Base-by-base conservation (phyloP, 23 red algal species). In the Gracilaria gracilis region DNA sequence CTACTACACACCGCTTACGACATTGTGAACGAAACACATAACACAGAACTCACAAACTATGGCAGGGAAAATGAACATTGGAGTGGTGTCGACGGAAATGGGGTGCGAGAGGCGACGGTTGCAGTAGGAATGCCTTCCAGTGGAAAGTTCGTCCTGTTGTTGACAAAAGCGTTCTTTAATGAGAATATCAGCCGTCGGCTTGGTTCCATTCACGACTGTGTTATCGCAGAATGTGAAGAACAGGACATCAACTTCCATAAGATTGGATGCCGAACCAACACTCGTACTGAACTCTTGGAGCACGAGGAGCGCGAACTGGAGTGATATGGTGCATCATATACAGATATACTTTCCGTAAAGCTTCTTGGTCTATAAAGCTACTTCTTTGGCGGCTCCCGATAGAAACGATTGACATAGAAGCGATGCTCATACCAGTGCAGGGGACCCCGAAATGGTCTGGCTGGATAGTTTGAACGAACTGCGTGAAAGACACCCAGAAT, bases 371-470 rank as follows among this genome's bases (percentile, higher is more conserved):
- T 62, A 62, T 55, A 55, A 55, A 55, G 51, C 51, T 55, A 62
- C 27, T 62, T 62, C 27, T 31, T 62, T 29, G 59, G 23, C 13
- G 23, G 59, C 5, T 62, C 24, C 24, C 59, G 59, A 9, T 29
- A 62, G 27, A 62, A 62, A 62, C 59, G 59, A 62, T 62, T 62
- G 24, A 62, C 59, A 14, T 62, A 62, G 59, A 62, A 62, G 5
- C 24, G 59, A 14, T 62, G 59, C 59, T 62, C 24, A 62, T 62
- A 62, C 59, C 59, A 62, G 27, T 62, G 59, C 8, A 9, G 24
- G 2, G 59, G 59, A 62, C 24, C 59, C 29, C 59, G 59, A 62
- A 62, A 62, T 2, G 59, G 59, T 31, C 24, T 25, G 27, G 59
- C 27, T 25, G 59, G 59, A 62, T 62, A 62, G 24, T 29, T 62